Evolutionary conservation across 2,329 filamentous ascomycete species (phyloP), one percentile per base, ranked within the genome.

Genomic region (Clathrospora elynae): DNA sequence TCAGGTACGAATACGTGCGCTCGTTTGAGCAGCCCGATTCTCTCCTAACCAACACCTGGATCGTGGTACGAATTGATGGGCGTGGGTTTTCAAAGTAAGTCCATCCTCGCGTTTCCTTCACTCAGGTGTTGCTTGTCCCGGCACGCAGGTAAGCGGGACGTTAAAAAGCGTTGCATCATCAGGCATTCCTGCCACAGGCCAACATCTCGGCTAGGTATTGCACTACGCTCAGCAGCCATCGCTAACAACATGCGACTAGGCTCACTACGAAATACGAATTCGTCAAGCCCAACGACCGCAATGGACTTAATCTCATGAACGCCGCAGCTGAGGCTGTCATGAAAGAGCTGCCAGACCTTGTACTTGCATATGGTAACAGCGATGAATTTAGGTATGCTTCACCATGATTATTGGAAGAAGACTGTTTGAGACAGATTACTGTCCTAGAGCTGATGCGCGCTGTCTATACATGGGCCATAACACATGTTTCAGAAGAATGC

Each of bases 251-350:
- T 9, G 22, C 35, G 24, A 23, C 20, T 50, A 95, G 88, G 63
- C 83, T 96, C 58, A 91, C 89, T 49, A 79, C 83, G 50, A 88
- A 87, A 69, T 93, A 97, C 73, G 75, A 75, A 14, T 97, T 97
- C 64, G 78, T 84, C 59, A 99, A 97, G 72, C 93, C 93, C 25
- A 99, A 97, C 71, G 93, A 99, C 70, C 79, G 79, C 26, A 81
- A 88, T 53, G 93, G 91, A 0, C 75, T 97, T 9, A 83, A 95
- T 68, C 83, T 99, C 55, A 97, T 99, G 92, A 99, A 99, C 63
- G 83, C 84, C 1, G 90, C 90, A 2, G 93, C 93, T n/a, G 81
- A 83, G 46, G 86, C 86, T 5, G 89, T 96, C 32, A 83, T 96
- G 73, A 81, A 81, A 51, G 88, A 95, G 35, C 73, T 97, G 16